A percentile compares a stretch with the other conserved stretches of the same genome.
phyloP scores from a whole-genome alignment of 768 basidiomycete genomes.

The Suillus spraguei region DNA sequence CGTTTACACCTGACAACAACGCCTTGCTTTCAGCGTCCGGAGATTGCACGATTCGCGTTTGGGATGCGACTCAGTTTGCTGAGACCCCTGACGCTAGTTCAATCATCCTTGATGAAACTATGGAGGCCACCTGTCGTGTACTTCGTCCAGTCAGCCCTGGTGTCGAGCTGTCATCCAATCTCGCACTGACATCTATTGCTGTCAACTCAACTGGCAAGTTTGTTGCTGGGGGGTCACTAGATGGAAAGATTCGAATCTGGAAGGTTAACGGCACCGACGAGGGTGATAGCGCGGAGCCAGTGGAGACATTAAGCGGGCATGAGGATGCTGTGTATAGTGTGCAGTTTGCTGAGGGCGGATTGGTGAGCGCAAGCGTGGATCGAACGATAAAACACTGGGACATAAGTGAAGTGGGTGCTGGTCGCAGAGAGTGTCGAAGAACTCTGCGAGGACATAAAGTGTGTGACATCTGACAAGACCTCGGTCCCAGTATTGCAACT shows the following conservation, averaged over 20 bases:
- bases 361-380: conserved; percentile 91
- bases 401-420: conserved; percentile 43
- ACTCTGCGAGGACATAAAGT: conserved; percentile 64
- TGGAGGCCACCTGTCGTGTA: conserved; percentile 43
- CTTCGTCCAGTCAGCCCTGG: conserved; percentile 22
- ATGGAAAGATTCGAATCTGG: conserved; percentile 82
- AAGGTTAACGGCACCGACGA: conserved; percentile 61
- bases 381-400: conserved; percentile 91
- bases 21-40: conserved; percentile 91
- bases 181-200: conserved; percentile 70
- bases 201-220: conserved; percentile 73
- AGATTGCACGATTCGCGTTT: conserved; percentile 69
- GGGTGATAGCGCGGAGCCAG: conserved; percentile 53
- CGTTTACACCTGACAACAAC: conserved; percentile 85
- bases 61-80: conserved; percentile 49
- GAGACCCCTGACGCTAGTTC: conserved; percentile 21
- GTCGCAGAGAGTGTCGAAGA: conserved; percentile 51
- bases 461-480: conserved; percentile 51
- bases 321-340: conserved; percentile 86
- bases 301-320: conserved; percentile 77
- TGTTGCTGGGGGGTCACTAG: conserved; percentile 71
- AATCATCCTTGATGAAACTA: conserved; percentile 51
- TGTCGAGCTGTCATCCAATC: conserved; percentile 22
- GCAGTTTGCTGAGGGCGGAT: conserved; percentile 88
- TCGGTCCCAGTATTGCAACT: conserved; percentile 5